Conservation (phyloP, 1,284 basidiomycete species). For the Ceratobasidium sp. region DNA sequence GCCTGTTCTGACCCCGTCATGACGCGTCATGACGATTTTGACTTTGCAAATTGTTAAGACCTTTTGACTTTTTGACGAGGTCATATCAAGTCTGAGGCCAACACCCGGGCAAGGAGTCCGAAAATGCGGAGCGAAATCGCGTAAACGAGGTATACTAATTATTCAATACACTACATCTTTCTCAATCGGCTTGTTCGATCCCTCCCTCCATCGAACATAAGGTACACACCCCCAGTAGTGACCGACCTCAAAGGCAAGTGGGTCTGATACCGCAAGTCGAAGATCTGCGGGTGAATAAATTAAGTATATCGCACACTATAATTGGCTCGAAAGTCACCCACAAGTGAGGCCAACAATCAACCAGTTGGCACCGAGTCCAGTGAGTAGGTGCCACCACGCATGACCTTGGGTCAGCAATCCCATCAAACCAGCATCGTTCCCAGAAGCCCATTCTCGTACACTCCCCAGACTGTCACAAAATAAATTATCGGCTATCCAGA, state of each 20-base stretch:
- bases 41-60: too few relatives aligned
- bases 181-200: neutral
- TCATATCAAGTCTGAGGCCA: too few relatives aligned
- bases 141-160: neutral
- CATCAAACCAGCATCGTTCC: slow-evolving; percentile 34
- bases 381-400: slow-evolving; percentile 60
- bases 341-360: slow-evolving; percentile 52
- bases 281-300: slow-evolving; percentile 1
- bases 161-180: neutral
- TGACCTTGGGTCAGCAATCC: slow-evolving; percentile 48
- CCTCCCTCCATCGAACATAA: slow-evolving; percentile 29
- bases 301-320: neutral
- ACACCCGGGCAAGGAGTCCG: too few relatives aligned
- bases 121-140: too few relatives aligned
- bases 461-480: slow-evolving; percentile 52
- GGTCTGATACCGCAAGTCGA: slow-evolving; percentile 32
- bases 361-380: slow-evolving; percentile 55
- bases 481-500: slow-evolving; percentile 61
- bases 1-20: too few relatives aligned
- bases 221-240: slow-evolving; percentile 32
- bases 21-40: too few relatives aligned
- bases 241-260: slow-evolving; percentile 27
- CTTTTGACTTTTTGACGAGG: too few relatives aligned
- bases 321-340: slow-evolving; percentile 44
- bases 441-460: slow-evolving; percentile 35